phyloP scores from a whole-genome alignment of 2,329 filamentous ascomycete genomes.

The Eutypa lata region DNA sequence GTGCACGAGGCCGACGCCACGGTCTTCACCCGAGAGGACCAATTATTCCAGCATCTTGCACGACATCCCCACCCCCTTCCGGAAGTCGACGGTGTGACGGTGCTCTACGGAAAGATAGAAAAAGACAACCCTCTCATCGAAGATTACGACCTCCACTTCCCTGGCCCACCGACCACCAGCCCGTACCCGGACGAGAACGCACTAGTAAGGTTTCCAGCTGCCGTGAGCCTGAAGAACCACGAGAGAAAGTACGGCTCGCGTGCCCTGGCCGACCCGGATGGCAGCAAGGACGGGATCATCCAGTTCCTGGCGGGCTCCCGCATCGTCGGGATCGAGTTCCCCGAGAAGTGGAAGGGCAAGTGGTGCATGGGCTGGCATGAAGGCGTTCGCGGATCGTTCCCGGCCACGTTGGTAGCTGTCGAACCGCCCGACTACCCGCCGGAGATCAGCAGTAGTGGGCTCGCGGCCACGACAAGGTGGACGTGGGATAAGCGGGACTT shows the following conservation, averaged over 20 bases:
- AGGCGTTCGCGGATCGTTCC: constrained; percentile 24
- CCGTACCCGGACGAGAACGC: constrained; percentile 24
- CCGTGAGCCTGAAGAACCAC: constrained; percentile 32
- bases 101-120: constrained; percentile 32
- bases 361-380: constrained; percentile 35
- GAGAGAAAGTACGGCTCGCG: constrained; percentile 32
- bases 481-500: constrained; percentile 32
- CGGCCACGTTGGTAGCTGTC: constrained; percentile 24
- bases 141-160: constrained; percentile 37
- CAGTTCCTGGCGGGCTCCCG: constrained; percentile 34
- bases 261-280: constrained; percentile 30
- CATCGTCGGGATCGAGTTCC: constrained; percentile 30
- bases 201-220: constrained; percentile 28
- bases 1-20: constrained; percentile 39
- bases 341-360: constrained; percentile 31
- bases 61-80: constrained; percentile 39
- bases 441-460: constrained; percentile 12
- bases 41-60: constrained; percentile 36
- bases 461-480: constrained; percentile 28
- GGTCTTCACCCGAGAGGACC: constrained; percentile 34
- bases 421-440: constrained; percentile 23
- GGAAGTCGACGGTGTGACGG: constrained; percentile 32
- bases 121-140: constrained; percentile 12
- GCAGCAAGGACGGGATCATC: constrained; percentile 31
- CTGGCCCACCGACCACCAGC: constrained; percentile 25